Conservation (phyloP, 129 eudicot species). For the Chrysanthemum makinoi region DNA sequence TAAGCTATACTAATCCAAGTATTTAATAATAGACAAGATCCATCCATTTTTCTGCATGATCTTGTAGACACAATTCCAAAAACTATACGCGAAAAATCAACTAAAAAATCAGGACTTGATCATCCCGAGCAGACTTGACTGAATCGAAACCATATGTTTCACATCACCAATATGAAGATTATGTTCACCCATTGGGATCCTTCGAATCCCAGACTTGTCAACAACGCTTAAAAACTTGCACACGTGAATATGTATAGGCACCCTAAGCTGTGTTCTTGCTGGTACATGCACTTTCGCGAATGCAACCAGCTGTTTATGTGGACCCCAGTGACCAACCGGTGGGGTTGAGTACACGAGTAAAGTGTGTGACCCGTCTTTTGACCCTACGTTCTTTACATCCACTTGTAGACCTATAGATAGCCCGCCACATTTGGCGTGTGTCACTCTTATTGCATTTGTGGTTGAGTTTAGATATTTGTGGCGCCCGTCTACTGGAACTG, state of each 20-base stretch:
- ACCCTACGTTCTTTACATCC: conserved; percentile 39
- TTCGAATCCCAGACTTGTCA: conserved; percentile 59
- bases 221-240: conserved; percentile 78
- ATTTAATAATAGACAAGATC: background rate
- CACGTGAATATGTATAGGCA: conserved; percentile 51
- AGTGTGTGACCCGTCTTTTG: conserved; percentile 77
- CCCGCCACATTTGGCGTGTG: conserved; percentile 51
- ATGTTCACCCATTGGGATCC: conserved; percentile 84
- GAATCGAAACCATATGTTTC: conserved; percentile 69
- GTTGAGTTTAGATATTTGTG: conserved; percentile 40
- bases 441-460: conserved; percentile 51
- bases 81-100: background rate
- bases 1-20: conserved; percentile 7
- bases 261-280: conserved; percentile 42
- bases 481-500: conserved; percentile 62
- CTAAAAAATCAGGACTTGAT: conserved; percentile 41
- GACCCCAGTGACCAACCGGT: conserved; percentile 71
- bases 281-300: conserved; percentile 52
- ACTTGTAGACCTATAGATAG: too few species aligned
- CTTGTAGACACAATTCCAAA: background rate
- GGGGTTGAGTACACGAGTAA: conserved; percentile 67
- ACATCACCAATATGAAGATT: conserved; percentile 64
- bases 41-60: too few species aligned
- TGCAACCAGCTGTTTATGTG: conserved; percentile 71
- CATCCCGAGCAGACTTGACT: conserved; percentile 53